Evolutionary conservation across 768 basidiomycete species (phyloP), one percentile per base, ranked within the genome.

Genomic region (Cantharellus cinnabarinus): DNA sequence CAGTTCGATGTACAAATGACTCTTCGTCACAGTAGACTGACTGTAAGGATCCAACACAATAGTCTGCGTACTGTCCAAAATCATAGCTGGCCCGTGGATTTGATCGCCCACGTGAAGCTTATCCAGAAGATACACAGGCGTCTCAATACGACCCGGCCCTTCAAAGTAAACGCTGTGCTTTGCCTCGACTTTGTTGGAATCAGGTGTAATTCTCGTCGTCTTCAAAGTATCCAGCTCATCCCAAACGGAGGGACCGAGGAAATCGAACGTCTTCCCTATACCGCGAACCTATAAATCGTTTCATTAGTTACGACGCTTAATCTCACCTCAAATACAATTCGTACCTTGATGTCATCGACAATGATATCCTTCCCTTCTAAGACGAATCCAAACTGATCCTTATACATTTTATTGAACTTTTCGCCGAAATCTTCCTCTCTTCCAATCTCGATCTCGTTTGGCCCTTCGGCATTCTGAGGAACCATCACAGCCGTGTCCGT

Each of bases 21-120:
- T 82, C 59, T 78, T 81, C 54, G 81, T 77, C 59, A 88, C 66
- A 4, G 83, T 71, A 20, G 79, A 84, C 66, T 69, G 77, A 56
- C 84, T 79, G 14, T 76, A 79, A 0, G 88, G 85, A 29, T 89
- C 79, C 3, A 98, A 70, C 40, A 98, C 84, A 61, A 97, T 88
- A 34, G 93, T 95, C 73, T 95, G 94, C 29, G 93, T 97, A 64
- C 88, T 75, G 69, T 98, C 93, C 65, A 95, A 87, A 62, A 98
- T 83, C 79, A 97, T 83, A 41, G 90, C 89, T 4, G 94, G 91
- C 4, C 93, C 94, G 50, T 77, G 70, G 37, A 94, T 72, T 44
- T 74, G 72, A 59, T 89, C 83, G 2, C 90, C 91, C 7, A 81
- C 71, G 0, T 71, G 72, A 60, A 97, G 70, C 10, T 72, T 71